Conservation (phyloP, 2,329 filamentous ascomycete genomes). For the Coniochaeta hoffmannii region DNA sequence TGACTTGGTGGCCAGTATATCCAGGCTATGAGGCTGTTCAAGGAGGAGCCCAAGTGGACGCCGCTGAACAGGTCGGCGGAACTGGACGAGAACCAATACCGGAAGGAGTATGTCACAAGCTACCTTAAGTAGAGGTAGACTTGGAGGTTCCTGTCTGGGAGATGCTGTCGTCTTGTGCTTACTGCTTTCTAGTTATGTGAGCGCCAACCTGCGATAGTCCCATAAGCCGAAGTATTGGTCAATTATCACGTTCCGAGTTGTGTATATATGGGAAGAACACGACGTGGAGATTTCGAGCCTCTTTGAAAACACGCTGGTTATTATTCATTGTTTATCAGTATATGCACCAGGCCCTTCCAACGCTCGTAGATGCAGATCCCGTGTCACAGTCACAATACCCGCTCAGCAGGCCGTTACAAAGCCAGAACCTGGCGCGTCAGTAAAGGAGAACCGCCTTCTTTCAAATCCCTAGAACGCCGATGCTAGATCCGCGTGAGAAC, state of each 20-base stretch:
- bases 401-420: not conserved
- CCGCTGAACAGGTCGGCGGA: slow-evolving; percentile 74
- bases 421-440: not conserved
- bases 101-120: slow-evolving; percentile 65
- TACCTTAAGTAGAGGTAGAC: slow-evolving; percentile 23
- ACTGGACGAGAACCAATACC: slow-evolving; percentile 70
- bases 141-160: not conserved
- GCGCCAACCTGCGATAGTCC: slow-evolving; percentile 1
- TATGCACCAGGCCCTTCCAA: not conserved
- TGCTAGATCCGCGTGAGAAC: not conserved
- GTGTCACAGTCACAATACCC: not conserved
- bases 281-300: too few relatives aligned
- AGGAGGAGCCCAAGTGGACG: slow-evolving; percentile 98
- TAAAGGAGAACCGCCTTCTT: not conserved
- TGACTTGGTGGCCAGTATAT: slow-evolving; percentile 59
- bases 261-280: not conserved
- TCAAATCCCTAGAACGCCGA: not conserved
- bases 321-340: too few relatives aligned
- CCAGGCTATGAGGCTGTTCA: slow-evolving; percentile 92
- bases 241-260: not conserved
- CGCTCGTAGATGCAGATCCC: not conserved
- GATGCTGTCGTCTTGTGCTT: not conserved
- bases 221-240: not conserved
- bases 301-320: too few relatives aligned
- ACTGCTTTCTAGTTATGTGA: not conserved